phyloP scores from a whole-genome alignment of 148 eudicot species.

The Suaeda aralocaspica region DNA sequence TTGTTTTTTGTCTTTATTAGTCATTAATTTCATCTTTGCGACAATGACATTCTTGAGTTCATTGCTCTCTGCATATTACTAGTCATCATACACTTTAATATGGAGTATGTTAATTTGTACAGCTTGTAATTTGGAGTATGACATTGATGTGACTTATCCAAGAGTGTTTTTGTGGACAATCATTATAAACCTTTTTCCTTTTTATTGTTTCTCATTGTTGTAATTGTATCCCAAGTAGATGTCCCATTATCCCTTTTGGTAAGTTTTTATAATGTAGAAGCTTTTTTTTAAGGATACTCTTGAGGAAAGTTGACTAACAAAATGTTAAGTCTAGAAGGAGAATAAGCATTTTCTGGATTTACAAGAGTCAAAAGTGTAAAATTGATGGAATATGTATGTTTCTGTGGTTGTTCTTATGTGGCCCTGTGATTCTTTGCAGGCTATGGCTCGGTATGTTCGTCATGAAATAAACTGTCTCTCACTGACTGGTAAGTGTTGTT shows the following conservation, averaged over 20 bases:
- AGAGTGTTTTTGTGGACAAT: no score
- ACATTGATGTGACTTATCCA: no score
- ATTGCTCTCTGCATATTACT: neutral
- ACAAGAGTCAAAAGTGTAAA: neutral
- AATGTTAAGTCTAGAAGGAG: neutral
- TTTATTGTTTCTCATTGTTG: no score
- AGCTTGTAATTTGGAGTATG: no score
- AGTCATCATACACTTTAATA: no score
- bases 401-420: neutral
- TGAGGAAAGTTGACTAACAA: neutral
- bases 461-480: constrained; percentile 66
- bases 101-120: no score
- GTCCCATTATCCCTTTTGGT: neutral
- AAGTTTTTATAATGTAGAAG: neutral
- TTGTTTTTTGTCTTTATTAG: neutral
- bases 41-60: neutral
- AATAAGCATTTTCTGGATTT: neutral
- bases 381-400: neutral
- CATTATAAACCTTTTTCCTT: no score
- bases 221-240: neutral
- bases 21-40: neutral
- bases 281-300: neutral
- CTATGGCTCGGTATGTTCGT: constrained; percentile 82
- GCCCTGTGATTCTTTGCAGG: constrained; percentile 38
- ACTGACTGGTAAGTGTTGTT: constrained; percentile 52